A percentile compares a stretch with the other conserved stretches of the same genome.
Conservation (phyloP, 2,329 filamentous ascomycete species). For the Chaetothyriales sp. region DNA sequence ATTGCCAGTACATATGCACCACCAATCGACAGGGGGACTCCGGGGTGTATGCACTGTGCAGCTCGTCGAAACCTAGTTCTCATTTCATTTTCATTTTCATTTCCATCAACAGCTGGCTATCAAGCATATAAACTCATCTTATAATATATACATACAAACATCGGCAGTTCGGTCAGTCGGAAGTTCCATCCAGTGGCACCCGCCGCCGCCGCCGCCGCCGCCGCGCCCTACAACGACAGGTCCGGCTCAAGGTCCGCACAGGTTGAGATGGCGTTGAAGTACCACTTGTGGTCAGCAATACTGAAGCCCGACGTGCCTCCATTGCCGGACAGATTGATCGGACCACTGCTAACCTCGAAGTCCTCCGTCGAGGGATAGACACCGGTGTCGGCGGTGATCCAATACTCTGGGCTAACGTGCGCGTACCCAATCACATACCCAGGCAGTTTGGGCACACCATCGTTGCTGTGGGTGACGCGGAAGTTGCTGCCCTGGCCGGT, state of each 20-base stretch:
- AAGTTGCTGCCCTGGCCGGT: conserved; percentile 23
- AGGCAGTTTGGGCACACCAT: conserved; percentile 26
- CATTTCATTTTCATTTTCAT: no score
- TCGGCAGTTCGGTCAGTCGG: no score
- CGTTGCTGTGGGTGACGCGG: conserved; percentile 26
- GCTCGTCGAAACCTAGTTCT: background rate
- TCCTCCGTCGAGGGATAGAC: conserved; percentile 20
- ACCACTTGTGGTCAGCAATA: conserved; percentile 24
- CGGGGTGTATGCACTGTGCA: no score
- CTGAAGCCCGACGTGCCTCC: conserved; percentile 18
- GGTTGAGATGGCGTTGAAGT: conserved; percentile 18
- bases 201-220: no score
- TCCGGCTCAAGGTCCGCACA: conserved; percentile 1
- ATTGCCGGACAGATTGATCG: conserved; percentile 23
- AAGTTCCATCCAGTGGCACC: no score
- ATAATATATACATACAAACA: no score
- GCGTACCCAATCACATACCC: conserved; percentile 21
- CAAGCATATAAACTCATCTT: background rate
- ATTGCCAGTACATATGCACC: background rate
- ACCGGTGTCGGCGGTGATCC: conserved; percentile 23
- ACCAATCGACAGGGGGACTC: background rate
- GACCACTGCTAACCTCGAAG: conserved; percentile 22
- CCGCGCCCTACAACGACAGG: background rate
- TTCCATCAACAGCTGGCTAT: no score
- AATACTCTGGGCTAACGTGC: conserved; percentile 28